A percentile compares a stretch with the other conserved stretches of the same genome.
Evolutionary conservation across 768 basidiomycete genomes (phyloP).

Genomic region (Punctularia strigosozonata): DNA sequence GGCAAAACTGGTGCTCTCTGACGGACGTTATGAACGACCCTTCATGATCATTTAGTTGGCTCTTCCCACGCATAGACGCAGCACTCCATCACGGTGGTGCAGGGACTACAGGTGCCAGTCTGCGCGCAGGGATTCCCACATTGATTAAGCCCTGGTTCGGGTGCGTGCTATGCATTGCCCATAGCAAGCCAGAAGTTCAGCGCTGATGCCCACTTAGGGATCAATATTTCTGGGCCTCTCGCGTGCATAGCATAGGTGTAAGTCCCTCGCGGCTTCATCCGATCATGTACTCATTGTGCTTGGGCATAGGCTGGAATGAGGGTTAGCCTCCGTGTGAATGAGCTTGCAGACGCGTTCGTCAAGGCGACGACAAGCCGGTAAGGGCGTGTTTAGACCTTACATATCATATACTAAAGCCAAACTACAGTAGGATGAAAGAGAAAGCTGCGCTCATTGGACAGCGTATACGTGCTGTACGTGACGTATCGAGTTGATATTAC

Average conservation of each 20-base stretch:
- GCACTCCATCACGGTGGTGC: constrained; percentile 61
- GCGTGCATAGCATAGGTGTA: constrained; percentile 53
- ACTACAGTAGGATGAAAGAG: constrained; percentile 42
- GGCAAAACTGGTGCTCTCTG: background rate
- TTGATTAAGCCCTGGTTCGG: constrained; percentile 66
- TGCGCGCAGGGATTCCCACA: constrained; percentile 52
- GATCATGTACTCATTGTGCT: background rate
- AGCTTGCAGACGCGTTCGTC: constrained; percentile 41
- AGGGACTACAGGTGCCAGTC: constrained; percentile 57
- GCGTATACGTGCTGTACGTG: constrained; percentile 27
- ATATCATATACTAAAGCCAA: background rate
- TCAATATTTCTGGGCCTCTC: constrained; percentile 53
- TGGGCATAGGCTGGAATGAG: constrained; percentile 33
- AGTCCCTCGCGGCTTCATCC: constrained; percentile 10
- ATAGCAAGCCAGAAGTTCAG: constrained; percentile 1
- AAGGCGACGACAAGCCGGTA: constrained; percentile 43
- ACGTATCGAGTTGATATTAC: background rate
- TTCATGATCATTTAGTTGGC: constrained; percentile 25
- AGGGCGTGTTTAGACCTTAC: constrained; percentile 11
- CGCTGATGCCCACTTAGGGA: constrained; percentile 21
- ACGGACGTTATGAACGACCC: background rate
- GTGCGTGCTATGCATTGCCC: constrained; percentile 8
- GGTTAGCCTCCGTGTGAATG: constrained; percentile 34
- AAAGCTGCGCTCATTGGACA: constrained; percentile 38
- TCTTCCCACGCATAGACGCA: constrained; percentile 49